phyloP scores from a whole-genome alignment of 495 filamentous ascomycete species.

The Podospora anserina region DNA sequence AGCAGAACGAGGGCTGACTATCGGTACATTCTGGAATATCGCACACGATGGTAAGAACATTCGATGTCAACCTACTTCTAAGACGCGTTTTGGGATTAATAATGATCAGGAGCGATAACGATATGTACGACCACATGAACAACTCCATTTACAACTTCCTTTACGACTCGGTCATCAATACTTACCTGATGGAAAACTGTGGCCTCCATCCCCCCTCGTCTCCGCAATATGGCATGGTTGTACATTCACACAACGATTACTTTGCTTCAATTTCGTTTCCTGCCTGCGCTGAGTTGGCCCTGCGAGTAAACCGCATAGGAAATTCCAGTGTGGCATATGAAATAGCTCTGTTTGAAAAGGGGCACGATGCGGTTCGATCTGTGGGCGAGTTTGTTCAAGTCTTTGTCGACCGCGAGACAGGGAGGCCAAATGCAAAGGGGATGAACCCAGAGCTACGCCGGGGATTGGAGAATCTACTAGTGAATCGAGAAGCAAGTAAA shows the following conservation, averaged over 20 bases:
- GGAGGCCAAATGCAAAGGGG: conserved; percentile 59
- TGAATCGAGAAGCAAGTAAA: conserved; percentile 17
- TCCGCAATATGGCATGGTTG: conserved; percentile 74
- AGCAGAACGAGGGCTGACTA: conserved; percentile 68
- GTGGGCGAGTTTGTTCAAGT: conserved; percentile 89
- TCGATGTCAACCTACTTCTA: not conserved
- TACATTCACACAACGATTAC: conserved; percentile 78
- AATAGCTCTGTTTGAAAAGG: conserved; percentile 78
- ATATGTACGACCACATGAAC: conserved; percentile 90
- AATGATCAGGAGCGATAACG: conserved; percentile 75
- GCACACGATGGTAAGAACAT: conserved; percentile 76
- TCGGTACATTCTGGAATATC: conserved; percentile 72
- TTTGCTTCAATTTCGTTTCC: conserved; percentile 83
- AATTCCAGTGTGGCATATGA: conserved; percentile 92
- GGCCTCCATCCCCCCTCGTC: conserved; percentile 67
- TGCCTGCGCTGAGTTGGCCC: conserved; percentile 71
- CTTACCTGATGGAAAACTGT: conserved; percentile 80
- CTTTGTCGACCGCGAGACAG: conserved; percentile 72
- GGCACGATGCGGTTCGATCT: conserved; percentile 69
- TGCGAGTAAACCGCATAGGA: conserved; percentile 80
- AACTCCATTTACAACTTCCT: conserved; percentile 80
- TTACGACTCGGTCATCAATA: conserved; percentile 86
- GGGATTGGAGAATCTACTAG: conserved; percentile 49
- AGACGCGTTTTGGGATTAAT: not conserved
- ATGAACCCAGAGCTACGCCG: conserved; percentile 53